Evolutionary conservation across 2,329 filamentous ascomycete genomes (phyloP).

Genomic region (Cercospora citrullina): DNA sequence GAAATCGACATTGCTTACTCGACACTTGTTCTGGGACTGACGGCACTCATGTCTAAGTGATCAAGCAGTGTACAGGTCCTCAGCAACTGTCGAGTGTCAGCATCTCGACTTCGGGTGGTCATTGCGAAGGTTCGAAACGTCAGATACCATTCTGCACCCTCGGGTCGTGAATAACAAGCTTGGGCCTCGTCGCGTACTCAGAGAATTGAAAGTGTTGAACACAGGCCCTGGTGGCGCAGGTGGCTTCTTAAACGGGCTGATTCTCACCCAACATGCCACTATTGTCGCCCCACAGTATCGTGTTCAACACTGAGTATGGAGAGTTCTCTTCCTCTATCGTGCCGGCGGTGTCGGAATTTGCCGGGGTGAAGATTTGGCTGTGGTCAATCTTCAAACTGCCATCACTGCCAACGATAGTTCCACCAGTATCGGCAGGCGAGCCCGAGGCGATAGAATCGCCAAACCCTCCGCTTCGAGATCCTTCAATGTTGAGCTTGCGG

Average conservation of each 20-base stretch:
- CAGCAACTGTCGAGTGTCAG: not conserved
- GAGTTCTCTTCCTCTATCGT: slow-evolving; percentile 41
- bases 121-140: not conserved
- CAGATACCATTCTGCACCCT: not conserved
- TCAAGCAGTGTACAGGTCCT: not conserved
- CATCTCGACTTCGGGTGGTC: too few species aligned
- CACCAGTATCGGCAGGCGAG: slow-evolving; percentile 16
- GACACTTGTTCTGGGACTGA: not conserved
- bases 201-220: not conserved
- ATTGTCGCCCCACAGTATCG: slow-evolving; percentile 43
- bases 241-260: not conserved
- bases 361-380: slow-evolving; percentile 32
- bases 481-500: slow-evolving; percentile 42
- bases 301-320: slow-evolving; percentile 52
- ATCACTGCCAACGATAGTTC: slow-evolving; percentile 17
- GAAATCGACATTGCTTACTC: not conserved
- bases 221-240: not conserved
- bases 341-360: slow-evolving; percentile 35
- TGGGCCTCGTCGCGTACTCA: not conserved
- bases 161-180: not conserved
- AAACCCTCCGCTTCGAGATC: slow-evolving; percentile 15
- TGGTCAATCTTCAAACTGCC: slow-evolving; percentile 30
- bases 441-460: slow-evolving; percentile 11
- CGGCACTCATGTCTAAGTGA: not conserved
- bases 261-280: slow-evolving; percentile 6